A percentile compares a stretch with the other conserved stretches of the same genome.
Evolutionary conservation across 306 rosid genomes (phyloP).

Genomic region (Prunus dulcis): DNA sequence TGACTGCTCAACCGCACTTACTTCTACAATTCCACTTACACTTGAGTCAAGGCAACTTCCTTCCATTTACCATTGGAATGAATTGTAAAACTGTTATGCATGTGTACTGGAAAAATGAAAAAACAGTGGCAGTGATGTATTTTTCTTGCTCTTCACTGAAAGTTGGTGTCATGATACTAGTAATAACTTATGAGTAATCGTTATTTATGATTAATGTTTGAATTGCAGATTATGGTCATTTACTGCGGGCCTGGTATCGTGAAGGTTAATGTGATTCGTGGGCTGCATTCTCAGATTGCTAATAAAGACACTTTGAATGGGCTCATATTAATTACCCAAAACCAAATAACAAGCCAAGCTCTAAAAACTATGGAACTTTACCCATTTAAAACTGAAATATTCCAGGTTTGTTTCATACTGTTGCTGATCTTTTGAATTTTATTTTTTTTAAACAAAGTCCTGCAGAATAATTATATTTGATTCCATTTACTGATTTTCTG

Average conservation of each 20-base stretch:
- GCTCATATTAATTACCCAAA: constrained; percentile 60
- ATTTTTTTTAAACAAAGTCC: not conserved
- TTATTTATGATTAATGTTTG: constrained; percentile 4
- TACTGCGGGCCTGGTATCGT: constrained; percentile 60
- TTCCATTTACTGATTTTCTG: not conserved
- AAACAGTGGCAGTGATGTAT: not conserved
- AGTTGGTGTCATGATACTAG: not conserved
- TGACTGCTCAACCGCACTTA: not conserved
- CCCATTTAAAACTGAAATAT: constrained; percentile 72
- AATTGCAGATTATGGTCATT: constrained; percentile 63
- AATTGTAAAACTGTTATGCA: not conserved
- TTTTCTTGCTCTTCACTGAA: not conserved
- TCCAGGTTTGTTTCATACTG: constrained; percentile 65
- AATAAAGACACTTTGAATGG: constrained; percentile 65
- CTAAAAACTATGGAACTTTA: constrained; percentile 53
- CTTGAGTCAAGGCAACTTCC: not conserved
- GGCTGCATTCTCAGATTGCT: constrained; percentile 51
- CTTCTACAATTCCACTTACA: not conserved
- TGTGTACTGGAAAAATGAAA: not conserved
- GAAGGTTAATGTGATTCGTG: constrained; percentile 55
- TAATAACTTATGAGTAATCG: not conserved
- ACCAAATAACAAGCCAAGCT: constrained; percentile 70
- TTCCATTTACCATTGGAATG: not conserved
- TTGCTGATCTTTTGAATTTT: not conserved
- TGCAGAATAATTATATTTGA: not conserved